Base-by-base conservation (phyloP, 2,329 filamentous ascomycete species). In the Verticillium zaregamsianum region DNA sequence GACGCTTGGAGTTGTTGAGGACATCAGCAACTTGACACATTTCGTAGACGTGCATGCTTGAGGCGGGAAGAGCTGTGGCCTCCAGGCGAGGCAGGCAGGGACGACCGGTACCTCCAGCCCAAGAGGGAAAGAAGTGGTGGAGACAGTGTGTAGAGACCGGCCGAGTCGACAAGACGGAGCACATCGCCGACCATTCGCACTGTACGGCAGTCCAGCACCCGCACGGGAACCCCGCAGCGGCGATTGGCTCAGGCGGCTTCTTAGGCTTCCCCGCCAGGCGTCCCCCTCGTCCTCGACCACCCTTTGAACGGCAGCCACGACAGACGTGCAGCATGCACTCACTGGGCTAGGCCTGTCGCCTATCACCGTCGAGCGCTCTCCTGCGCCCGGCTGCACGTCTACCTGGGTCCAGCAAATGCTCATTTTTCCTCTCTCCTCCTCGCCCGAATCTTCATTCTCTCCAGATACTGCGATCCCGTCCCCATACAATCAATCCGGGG, bases 281-380 rank as follows among this genome's bases (percentile, higher is more conserved):
- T n/a, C 45, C 45, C 39, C 45, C 20, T 52, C 45, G 45, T 52
- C 45, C 20, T 52, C 8, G 45, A 14, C n/a, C 45, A 72, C 65
- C 78, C 78, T 78, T 76, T 79, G 72, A 77, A 74, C 70, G 73
- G 71, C 71, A 78, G 79, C 79, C 79, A 81, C 79, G 79, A 80
- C 78, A 77, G 64, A 74, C 71, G 61, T 80, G 77, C 77, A 79
- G 75, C 68, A 66, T 59, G 64, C 64, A 65, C 55, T 58, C 63
- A 39, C 57, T 55, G 59, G 52, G 58, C 61, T 65, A 31, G 57
- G 15, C 23, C 57, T 15, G 39, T 40, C 57, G 37, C 57, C 57
- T 40, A 58, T 40, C 57, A 49, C 37, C 49, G 57, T 40, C 57
- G 23, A 17, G 15, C 20, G 25, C 35, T 40, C 28, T 49, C 56